A percentile compares a stretch with the other conserved stretches of the same genome.
Conservation (phyloP, 2,329 filamentous ascomycete genomes). For the Hymenoscyphus scutula region DNA sequence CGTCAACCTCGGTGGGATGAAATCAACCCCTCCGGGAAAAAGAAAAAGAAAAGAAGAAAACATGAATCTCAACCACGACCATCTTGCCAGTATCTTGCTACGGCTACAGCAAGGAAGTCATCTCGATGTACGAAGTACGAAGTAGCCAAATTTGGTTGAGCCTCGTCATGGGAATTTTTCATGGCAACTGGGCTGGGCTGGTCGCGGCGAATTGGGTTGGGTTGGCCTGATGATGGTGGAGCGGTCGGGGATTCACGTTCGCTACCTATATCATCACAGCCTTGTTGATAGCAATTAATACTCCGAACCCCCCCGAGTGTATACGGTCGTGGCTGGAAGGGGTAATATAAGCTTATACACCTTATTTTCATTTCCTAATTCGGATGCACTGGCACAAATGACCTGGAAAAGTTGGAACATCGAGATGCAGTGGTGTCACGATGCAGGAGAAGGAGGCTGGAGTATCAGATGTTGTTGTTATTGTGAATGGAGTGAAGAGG, state of each 20-base stretch:
- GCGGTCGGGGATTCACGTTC: too few relatives aligned
- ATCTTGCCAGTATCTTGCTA: background rate
- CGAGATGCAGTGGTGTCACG: background rate
- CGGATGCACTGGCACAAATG: background rate
- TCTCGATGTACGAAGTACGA: too few relatives aligned
- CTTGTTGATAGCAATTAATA: constrained; percentile 7
- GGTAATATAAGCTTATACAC: background rate
- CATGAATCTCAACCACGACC: background rate
- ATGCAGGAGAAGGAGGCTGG: background rate
- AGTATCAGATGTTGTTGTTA: background rate
- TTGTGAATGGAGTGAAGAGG: too few relatives aligned
- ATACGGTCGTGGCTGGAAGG: background rate
- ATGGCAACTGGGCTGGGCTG: background rate
- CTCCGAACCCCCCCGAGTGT: background rate
- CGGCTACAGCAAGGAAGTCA: background rate
- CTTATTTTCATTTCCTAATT: background rate
- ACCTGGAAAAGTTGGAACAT: background rate
- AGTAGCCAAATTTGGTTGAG: background rate
- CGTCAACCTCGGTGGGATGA: constrained; percentile 14
- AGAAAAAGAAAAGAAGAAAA: background rate
- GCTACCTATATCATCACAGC: constrained; percentile 4
- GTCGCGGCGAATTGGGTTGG: constrained; percentile 3
- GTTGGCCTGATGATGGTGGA: background rate
- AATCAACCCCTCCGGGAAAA: background rate
- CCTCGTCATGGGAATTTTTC: constrained; percentile 1